Base-by-base conservation (phyloP, 371 early-diverging fungal species). In the Apophysomyces sp. region DNA sequence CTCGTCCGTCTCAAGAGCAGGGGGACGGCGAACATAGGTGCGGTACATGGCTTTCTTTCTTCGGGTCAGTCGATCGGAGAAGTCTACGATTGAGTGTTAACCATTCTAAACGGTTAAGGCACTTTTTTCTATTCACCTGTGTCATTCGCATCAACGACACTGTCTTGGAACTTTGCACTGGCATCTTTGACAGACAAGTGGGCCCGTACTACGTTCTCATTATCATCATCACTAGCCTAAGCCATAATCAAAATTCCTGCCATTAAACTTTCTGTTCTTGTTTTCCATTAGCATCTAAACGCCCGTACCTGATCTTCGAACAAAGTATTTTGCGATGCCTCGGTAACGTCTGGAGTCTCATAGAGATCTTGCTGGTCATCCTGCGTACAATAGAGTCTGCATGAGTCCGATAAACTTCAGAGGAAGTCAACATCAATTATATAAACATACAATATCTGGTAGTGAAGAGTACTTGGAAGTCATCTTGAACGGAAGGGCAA, bases 361-460 rank as follows among this genome's bases (percentile, higher is more conserved):
- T 88, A 93, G 57, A 92, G 89, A 81, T 94, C 94, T 31, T 90
- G 92, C 67, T 90, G 91, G 61, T 87, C 89, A 67, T 87, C 88
- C 87, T 89, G 65, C 52, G 55, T 27, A 44, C 24, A 44, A 13
- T 3, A 16, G 21, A n/a, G 9, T 44, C 49, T 44, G 27, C 24
- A 21, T 44, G 49, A 44, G 49, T 21, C 21, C 4, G 9, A 7
- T 44, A 44, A 16, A 44, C 21, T 9, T 44, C 49, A 61, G 24
- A 27, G 30, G 16, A 37, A 11, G 15, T 18, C 21, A 18, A 62
- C 21, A 16, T 44, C 9, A 18, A n/a, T 24, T 52, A n/a, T 15
- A 16, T 27, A 7, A 5, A 44, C 63, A 58, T 70, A 88, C 89
- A 77, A 89, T 88, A 74, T 89, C 89, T 26, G 89, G 88, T 24